Evolutionary conservation across 225 moss, liverwort and hornwort species (phyloP).

Genomic region (Neckera pumila): DNA sequence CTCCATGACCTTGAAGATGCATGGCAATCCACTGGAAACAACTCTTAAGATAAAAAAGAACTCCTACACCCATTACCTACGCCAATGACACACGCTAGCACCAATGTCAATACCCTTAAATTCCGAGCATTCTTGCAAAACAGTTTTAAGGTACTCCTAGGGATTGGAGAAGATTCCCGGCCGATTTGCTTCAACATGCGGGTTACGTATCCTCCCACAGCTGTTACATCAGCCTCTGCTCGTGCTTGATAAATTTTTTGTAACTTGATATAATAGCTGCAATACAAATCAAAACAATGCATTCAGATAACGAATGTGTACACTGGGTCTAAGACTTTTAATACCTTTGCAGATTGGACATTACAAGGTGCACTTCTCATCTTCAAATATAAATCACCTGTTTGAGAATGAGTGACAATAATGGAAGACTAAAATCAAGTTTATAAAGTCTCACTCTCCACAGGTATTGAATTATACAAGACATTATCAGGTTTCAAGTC

Average conservation of each 20-base stretch:
- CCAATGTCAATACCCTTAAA: slow-evolving; percentile 49
- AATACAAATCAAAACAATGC: background rate
- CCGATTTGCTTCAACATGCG: slow-evolving; percentile 65
- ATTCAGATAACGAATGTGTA: background rate
- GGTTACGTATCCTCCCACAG: slow-evolving; percentile 62
- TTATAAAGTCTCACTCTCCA: slow-evolving; percentile 48
- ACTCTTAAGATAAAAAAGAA: background rate
- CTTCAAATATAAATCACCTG: background rate
- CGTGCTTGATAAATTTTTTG: slow-evolving; percentile 86
- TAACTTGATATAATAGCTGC: slow-evolving; percentile 88
- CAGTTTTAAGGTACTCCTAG: slow-evolving; percentile 63
- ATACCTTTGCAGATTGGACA: background rate
- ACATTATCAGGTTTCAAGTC: no score
- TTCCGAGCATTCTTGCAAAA: slow-evolving; percentile 96
- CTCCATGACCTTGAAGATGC: background rate
- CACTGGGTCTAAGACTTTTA: background rate
- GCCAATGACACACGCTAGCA: background rate
- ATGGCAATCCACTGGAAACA: background rate
- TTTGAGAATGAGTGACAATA: background rate
- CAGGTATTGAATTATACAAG: no score
- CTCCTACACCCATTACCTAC: background rate
- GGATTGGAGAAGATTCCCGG: slow-evolving; percentile 68
- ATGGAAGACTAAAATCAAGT: background rate
- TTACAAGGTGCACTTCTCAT: background rate
- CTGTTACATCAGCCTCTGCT: slow-evolving; percentile 80